Evolutionary conservation across 331 rosid genomes (phyloP).

Genomic region (Dryas integrifolia): DNA sequence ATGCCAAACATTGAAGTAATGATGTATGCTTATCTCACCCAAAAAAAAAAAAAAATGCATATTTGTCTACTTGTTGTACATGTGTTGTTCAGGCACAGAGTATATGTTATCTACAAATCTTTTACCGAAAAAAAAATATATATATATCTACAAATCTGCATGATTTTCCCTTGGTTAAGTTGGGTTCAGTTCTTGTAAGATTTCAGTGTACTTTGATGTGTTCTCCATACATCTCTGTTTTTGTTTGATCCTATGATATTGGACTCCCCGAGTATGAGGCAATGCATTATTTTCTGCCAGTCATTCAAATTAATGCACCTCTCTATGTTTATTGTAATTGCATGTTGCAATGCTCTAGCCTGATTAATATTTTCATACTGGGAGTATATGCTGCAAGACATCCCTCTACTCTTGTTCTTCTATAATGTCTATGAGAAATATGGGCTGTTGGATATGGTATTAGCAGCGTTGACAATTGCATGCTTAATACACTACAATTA

Average conservation of each 20-base stretch:
- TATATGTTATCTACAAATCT: neutral
- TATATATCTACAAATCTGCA: too few species aligned
- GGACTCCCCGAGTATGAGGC: neutral
- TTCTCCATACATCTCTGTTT: neutral
- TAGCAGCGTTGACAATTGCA: too few species aligned
- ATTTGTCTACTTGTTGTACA: neutral
- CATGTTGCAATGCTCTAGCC: neutral
- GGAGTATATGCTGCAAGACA: too few species aligned
- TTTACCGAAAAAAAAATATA: too few species aligned
- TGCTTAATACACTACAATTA: too few species aligned
- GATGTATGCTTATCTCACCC: neutral
- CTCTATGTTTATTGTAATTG: neutral
- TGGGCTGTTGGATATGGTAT: too few species aligned
- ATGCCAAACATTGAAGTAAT: neutral
- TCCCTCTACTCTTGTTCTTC: too few species aligned
- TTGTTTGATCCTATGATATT: neutral
- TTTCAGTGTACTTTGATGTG: neutral
- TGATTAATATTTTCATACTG: too few species aligned
- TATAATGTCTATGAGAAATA: neutral
- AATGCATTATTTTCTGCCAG: neutral
- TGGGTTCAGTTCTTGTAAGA: neutral
- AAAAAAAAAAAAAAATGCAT: neutral
- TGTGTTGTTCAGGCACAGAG: neutral
- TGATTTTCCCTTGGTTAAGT: neutral
- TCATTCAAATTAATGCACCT: neutral